Base-by-base conservation (phyloP, 2,329 filamentous ascomycete genomes). In the Fusarium illudens region DNA sequence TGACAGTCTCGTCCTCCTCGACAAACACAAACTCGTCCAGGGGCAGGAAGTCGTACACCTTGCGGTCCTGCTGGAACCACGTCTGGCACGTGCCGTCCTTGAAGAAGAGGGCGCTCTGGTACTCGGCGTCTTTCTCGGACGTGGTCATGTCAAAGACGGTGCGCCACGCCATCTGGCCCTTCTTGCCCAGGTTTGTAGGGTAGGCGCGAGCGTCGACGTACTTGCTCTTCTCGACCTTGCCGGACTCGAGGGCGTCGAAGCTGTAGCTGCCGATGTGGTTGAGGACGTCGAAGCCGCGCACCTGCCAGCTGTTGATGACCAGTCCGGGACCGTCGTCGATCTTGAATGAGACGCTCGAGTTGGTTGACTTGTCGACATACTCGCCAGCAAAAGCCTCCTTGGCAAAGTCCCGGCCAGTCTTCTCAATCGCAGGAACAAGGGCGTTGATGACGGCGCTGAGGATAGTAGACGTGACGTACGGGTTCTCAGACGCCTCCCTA, bases 351-450 rank as follows among this genome's bases (percentile, higher is more conserved):
- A 84, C 68, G 13, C 72, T 80, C 0, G 82, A 83, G 71, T 82
- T 80, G 17, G 75, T 79, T 1, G 62, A 62, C 8, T 68, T 64
- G 34, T 84, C 79, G 1, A 57, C 55, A 60, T 82, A 85, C 0
- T 73, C 78, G 25, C 83, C 82, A 0, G 68, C 77, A 58, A 79
- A 79, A 0, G 59, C 64, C 4, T 60, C 25, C 30, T 61, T 32
- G 0, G 79, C 77, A 44, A 84, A 76, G 6, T 75, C 72, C 15
- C 79, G 78, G 8, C 81, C 77, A 1, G 81, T 82, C 20, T 77
- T 70, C 36, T 85, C 83, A 8, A 85, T 60, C 1, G 79, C 81
- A 0, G 81, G 81, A 0, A 84, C 58, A 0, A 85, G 64, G 0
- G 62, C 61, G 33, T 76, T 64, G 10, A 82, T 54, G 1, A 82